Percentiles rank a stretch among this genome's conserved stretches.
Evolutionary conservation across 768 basidiomycete species (phyloP).

Genomic region (Galerina sulciceps): DNA sequence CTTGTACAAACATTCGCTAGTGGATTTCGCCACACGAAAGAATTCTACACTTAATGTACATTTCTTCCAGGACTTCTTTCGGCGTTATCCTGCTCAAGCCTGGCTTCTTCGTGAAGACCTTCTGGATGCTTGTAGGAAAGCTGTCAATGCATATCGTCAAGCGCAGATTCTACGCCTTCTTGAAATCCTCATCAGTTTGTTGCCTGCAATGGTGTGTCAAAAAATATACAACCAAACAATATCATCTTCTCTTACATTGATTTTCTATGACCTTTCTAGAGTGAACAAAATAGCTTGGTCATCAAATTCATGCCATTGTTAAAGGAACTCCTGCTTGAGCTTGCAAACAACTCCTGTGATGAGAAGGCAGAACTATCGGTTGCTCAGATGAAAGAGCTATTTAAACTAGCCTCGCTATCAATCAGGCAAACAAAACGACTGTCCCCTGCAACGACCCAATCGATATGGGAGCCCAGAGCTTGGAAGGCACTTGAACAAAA

Average conservation of each 20-base stretch:
- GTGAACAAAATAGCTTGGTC: slow-evolving; percentile 39
- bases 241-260: background rate
- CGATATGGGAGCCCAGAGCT: slow-evolving; percentile 61
- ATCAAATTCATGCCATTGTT: slow-evolving; percentile 54
- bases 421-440: slow-evolving; percentile 68
- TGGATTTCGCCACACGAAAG: slow-evolving; percentile 82
- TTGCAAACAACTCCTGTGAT: slow-evolving; percentile 52
- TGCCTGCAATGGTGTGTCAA: slow-evolving; percentile 50
- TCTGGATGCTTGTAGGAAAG: slow-evolving; percentile 55
- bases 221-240: background rate
- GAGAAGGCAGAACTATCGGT: slow-evolving; percentile 53
- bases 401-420: slow-evolving; percentile 69
- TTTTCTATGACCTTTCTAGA: slow-evolving; percentile 20
- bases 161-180: slow-evolving; percentile 77
- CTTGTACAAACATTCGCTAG: slow-evolving; percentile 68
- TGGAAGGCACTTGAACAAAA: slow-evolving; percentile 57
- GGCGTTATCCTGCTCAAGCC: slow-evolving; percentile 62
- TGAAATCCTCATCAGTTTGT: slow-evolving; percentile 60
- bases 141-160: slow-evolving; percentile 79
- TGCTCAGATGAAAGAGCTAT: slow-evolving; percentile 75
- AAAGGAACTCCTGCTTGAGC: slow-evolving; percentile 50
- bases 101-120: slow-evolving; percentile 70
- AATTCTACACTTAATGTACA: slow-evolving; percentile 69
- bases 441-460: slow-evolving; percentile 31
- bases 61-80: slow-evolving; percentile 82